These are phyloP conservation scores for Fusarium humuli DNA, from an alignment of 2,329 filamentous ascomycete species.

Conservation along the genomic window DNA sequence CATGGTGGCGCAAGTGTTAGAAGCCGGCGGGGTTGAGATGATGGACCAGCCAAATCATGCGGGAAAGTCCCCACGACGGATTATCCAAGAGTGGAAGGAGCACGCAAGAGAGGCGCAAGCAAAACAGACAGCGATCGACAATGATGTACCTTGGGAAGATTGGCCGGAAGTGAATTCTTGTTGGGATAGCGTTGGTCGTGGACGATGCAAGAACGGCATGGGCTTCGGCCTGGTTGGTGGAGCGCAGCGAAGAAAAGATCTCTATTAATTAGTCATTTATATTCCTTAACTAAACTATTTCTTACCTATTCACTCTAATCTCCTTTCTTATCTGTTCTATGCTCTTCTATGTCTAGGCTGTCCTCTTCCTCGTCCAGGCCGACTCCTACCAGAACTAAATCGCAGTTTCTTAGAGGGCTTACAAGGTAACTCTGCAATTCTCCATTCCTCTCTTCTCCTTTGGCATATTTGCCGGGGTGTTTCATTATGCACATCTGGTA, in stretches of 20 bases:
- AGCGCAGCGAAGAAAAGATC: accelerated
- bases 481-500: neutral
- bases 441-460: neutral
- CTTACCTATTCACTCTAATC: too few species aligned
- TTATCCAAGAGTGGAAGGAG: neutral
- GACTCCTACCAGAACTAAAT: neutral
- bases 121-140: neutral
- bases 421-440: neutral
- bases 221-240: too few species aligned
- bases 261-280: neutral
- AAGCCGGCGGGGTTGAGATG: neutral
- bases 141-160: neutral
- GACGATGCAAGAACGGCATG: too few species aligned
- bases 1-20: neutral
- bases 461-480: neutral
- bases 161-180: accelerated
- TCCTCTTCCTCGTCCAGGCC: neutral
- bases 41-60: neutral
- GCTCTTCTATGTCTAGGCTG: neutral
- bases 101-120: accelerated
- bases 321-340: too few species aligned
- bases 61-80: neutral
- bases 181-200: neutral
- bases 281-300: too few species aligned
- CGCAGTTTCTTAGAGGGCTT: neutral